phyloP scores from a whole-genome alignment of 352 stramenopile species.

The Pythium brassicae region DNA sequence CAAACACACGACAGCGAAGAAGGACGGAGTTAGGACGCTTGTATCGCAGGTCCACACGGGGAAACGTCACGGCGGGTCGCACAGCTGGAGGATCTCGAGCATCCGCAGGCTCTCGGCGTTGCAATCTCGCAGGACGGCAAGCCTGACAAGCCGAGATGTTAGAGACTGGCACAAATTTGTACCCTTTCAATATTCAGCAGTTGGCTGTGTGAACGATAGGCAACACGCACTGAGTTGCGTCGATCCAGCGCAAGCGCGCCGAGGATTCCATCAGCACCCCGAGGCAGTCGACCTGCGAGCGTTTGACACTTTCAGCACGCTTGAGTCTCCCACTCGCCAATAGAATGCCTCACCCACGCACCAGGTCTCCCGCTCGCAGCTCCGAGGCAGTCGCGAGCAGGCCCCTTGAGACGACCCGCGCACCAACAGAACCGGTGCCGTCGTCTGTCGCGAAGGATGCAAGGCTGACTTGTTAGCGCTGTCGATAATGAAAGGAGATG shows the following conservation, averaged over 20 bases:
- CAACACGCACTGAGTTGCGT: constrained; percentile 32
- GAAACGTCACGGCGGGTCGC: constrained; percentile 7
- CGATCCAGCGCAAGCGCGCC: constrained; percentile 25
- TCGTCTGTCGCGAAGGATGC: constrained; percentile 23
- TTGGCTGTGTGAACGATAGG: constrained; percentile 1
- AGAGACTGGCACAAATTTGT: neutral
- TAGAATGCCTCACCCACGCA: constrained; percentile 2
- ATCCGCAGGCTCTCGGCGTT: constrained; percentile 61
- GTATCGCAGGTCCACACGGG: neutral
- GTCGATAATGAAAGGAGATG: neutral
- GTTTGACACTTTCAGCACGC: too few relatives aligned
- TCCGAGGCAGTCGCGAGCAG: constrained; percentile 6
- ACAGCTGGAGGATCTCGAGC: constrained; percentile 59
- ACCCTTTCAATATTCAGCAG: neutral
- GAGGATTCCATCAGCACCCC: constrained; percentile 23
- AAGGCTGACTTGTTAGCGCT: neutral
- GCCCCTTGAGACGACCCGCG: constrained; percentile 15
- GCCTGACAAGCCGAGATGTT: constrained; percentile 11
- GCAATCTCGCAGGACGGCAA: constrained; percentile 38
- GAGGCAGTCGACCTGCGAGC: constrained; percentile 33
- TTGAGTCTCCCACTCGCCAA: neutral
- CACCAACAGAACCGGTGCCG: constrained; percentile 27
- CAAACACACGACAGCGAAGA: neutral
- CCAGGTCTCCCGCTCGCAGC: constrained; percentile 26
- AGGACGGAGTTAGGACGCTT: neutral